Conservation (phyloP, 1,139 yeast genomes). For the Saccharomyces pastorianus region DNA sequence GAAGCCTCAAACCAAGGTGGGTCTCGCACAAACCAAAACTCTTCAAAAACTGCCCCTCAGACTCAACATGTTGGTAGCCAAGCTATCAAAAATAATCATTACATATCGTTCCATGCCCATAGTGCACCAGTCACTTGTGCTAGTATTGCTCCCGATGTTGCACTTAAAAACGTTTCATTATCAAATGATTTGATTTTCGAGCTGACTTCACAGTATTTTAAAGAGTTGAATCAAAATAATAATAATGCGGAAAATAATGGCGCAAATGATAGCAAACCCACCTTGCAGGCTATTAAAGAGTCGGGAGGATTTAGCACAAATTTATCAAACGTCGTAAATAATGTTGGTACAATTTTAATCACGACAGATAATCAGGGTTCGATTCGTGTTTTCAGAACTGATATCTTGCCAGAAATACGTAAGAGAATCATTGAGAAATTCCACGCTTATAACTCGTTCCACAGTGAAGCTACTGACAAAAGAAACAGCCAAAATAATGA, state of each 20-base stretch:
- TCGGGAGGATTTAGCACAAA: slow-evolving; percentile 5
- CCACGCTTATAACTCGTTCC: slow-evolving; percentile 3
- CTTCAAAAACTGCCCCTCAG: not conserved
- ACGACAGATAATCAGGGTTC: slow-evolving; percentile 70
- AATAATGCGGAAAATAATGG: not conserved
- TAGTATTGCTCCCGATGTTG: slow-evolving; percentile 64
- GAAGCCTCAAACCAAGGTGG: not conserved
- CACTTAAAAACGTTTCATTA: slow-evolving; percentile 55
- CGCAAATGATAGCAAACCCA: not conserved
- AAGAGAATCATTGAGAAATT: slow-evolving; percentile 25
- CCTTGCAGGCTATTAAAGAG: not conserved
- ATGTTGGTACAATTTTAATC: slow-evolving; percentile 43
- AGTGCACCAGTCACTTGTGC: slow-evolving; percentile 70
- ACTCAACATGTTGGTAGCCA: slow-evolving; percentile 8
- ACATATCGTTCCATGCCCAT: slow-evolving; percentile 73
- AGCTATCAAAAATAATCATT: slow-evolving; percentile 32
- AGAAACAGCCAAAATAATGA: not conserved
- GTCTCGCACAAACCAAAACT: not conserved
- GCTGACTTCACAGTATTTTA: slow-evolving; percentile 37
- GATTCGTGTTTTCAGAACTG: slow-evolving; percentile 74
- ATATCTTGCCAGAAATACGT: slow-evolving; percentile 46
- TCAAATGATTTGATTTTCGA: slow-evolving; percentile 79
- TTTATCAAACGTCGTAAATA: slow-evolving; percentile 20
- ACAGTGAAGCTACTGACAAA: not conserved
- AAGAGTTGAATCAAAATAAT: not conserved